A percentile compares a stretch with the other conserved stretches of the same genome.
phyloP scores from a whole-genome alignment of 2,329 filamentous ascomycete genomes.

The Pseudogymnoascus sp. region DNA sequence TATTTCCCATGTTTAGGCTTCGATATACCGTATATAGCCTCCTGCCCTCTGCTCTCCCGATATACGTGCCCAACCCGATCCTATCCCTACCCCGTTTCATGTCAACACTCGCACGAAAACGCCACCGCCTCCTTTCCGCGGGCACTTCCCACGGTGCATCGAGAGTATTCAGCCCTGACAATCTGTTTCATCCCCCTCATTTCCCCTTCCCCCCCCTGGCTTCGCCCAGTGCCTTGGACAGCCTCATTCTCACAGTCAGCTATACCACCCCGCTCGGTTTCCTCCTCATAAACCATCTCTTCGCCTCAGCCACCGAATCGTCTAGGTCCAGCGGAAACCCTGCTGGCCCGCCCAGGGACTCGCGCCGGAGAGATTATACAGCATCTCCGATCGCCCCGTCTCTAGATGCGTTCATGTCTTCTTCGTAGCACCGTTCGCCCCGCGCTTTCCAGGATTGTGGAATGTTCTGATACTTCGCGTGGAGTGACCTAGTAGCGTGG shows the following conservation, averaged over 20 bases:
- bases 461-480: not conserved
- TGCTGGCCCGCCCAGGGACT: not conserved
- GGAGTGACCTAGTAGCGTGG: not conserved
- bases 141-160: too few species aligned
- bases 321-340: not conserved
- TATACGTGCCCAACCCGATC: not conserved
- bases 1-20: not conserved
- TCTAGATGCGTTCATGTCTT: not conserved
- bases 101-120: not conserved
- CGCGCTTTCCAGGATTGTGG: not conserved
- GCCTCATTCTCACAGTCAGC: not conserved
- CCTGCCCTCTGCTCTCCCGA: not conserved
- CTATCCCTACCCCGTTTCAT: not conserved
- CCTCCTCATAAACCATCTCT: not conserved
- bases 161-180: too few species aligned
- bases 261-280: too few species aligned
- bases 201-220: not conserved
- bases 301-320: not conserved
- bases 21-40: not conserved
- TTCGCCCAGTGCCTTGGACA: not conserved
- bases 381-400: too few species aligned
- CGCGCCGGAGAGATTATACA: not conserved
- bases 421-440: not conserved
- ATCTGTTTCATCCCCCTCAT: not conserved
- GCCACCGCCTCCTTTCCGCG: too few species aligned